Evolutionary conservation across 208 protist genomes (phyloP).

Genomic region (Leishmania aethiopica): DNA sequence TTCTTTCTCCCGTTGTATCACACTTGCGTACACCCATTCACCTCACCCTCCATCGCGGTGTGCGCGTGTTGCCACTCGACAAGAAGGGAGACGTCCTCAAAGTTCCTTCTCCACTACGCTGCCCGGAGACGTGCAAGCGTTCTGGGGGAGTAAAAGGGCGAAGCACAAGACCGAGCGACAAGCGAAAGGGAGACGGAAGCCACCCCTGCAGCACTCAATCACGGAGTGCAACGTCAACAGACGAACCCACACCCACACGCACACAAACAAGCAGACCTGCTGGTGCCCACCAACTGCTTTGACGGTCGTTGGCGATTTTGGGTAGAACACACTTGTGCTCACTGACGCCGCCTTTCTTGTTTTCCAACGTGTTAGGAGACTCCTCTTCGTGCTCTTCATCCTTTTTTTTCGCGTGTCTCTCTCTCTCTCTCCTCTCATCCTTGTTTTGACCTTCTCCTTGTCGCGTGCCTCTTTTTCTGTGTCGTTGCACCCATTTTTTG

Average conservation of each 20-base stretch:
- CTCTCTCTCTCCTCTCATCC: neutral
- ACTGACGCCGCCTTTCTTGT: neutral
- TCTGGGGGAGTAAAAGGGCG: neutral
- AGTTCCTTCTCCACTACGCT: neutral
- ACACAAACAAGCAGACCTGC: neutral
- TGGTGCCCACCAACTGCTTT: neutral
- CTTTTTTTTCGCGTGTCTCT: neutral
- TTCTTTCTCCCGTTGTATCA: neutral
- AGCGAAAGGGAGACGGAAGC: no score
- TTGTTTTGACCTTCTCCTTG: neutral
- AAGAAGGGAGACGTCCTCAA: neutral
- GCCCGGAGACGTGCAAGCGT: neutral
- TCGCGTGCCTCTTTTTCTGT: neutral
- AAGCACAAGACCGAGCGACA: neutral
- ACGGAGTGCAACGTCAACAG: neutral
- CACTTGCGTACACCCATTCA: neutral
- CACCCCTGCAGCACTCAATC: neutral
- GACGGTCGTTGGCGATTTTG: conserved; percentile 1
- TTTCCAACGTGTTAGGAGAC: neutral
- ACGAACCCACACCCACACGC: neutral
- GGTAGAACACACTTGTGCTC: neutral
- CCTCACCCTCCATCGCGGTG: neutral
- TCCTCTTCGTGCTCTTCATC: neutral
- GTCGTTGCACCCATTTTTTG: neutral
- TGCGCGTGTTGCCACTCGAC: neutral